Evolutionary conservation across 768 basidiomycete genomes (phyloP), one percentile per base, ranked within the genome.

Genomic region (Tricholoma hemisulphureum): DNA sequence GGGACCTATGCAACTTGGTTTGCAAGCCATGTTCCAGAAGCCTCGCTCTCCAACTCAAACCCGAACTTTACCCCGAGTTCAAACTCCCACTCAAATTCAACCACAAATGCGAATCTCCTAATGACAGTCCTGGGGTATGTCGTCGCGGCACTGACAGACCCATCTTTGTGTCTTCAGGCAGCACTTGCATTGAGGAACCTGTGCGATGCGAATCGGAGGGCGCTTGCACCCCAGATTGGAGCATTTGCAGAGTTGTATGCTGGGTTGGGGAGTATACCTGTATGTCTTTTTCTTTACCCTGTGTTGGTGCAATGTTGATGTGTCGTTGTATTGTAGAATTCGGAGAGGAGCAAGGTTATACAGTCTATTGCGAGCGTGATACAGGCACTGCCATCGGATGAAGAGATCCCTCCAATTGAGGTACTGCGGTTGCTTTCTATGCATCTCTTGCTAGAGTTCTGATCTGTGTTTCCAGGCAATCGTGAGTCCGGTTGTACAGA

Each of bases 351-450:
- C 63, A 97, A 95, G 72, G 91, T 97, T 1, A 75, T 97, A 45
- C 91, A 97, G 68, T 92, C 90, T 0, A 95, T 98, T 52, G 86
- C 93, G 1, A 96, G 94, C 61, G 93, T 98, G 3, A 90, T 97
- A 29, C 92, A 97, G 65, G 95, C 95, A 0, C 72, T 98, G 50
- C 88, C 91, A 0, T 86, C 92, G 0, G 76, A 76, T 39, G 88
- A 93, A 41, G 90, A 84, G 56, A 87, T 96, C 24, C 80, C 84
- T 0, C 90, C 93, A 0, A 80, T 95, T 21, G 83, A 88, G 73
- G 90, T 89, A 51, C 34, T 75, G 71, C 2, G 20, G 55, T 26
- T 21, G 21, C 18, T 18, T 20, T 16, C 48, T 32, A 9, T 35
- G 8, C n/a, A 10, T 10, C 43, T 24, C 45, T 35, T 21, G 53